Evolutionary conservation across 2,329 filamentous ascomycete genomes (phyloP).

Genomic region (Diaporthe vaccinii): DNA sequence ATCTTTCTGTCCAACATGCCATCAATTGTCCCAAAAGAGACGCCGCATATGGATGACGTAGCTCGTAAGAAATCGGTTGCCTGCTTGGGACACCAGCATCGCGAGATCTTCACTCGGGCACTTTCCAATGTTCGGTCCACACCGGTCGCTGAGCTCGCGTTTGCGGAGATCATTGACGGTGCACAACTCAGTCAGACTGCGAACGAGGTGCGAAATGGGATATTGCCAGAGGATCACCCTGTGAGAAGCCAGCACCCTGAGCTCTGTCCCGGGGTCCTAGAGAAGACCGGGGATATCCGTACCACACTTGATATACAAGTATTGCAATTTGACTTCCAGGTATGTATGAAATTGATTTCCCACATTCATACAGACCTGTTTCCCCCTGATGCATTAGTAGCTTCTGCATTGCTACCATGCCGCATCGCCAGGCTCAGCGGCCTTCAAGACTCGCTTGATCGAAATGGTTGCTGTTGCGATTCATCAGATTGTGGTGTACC

Average conservation of each 20-base stretch:
- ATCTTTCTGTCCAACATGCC: background rate
- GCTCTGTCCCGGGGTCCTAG: constrained; percentile 38
- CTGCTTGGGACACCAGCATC: background rate
- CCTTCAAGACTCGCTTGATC: constrained; percentile 49
- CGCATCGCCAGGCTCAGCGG: constrained; percentile 44
- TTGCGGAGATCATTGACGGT: constrained; percentile 27
- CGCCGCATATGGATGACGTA: background rate
- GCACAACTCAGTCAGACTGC: background rate
- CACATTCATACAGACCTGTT: fast-evolving
- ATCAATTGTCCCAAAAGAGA: background rate
- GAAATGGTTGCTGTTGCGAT: constrained; percentile 49
- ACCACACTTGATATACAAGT: constrained; percentile 2
- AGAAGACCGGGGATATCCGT: constrained; percentile 5
- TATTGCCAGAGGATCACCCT: background rate
- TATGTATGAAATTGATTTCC: background rate
- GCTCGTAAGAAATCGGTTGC: background rate
- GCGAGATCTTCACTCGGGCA: constrained; percentile 5
- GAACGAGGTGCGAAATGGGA: background rate
- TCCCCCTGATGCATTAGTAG: constrained; percentile 14
- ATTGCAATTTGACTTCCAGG: background rate
- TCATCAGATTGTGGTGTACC: constrained; percentile 48
- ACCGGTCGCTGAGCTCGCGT: background rate
- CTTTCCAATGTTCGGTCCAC: constrained; percentile 2
- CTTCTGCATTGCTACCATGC: constrained; percentile 45
- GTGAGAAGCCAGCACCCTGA: constrained; percentile 23